phyloP scores from a whole-genome alignment of 768 basidiomycete species.

The Tylopilus balloui region DNA sequence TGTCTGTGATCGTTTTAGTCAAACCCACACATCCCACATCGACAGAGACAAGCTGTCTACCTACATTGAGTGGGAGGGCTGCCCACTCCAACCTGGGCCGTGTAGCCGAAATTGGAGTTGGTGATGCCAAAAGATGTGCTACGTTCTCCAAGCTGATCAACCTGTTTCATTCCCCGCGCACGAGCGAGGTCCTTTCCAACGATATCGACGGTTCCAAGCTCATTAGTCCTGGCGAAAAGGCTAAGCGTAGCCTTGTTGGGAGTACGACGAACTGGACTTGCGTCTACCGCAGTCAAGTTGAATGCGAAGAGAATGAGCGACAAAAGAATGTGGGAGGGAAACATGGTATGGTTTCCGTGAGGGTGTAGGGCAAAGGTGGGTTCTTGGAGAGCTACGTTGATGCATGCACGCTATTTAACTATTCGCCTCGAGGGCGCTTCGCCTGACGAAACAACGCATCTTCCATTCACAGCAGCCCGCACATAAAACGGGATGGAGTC shows the following conservation, averaged over 20 bases:
- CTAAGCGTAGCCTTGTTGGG: slow-evolving; percentile 7
- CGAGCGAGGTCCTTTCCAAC: slow-evolving; percentile 21
- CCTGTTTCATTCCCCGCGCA: slow-evolving; percentile 7
- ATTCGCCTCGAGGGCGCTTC: no score
- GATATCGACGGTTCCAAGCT: slow-evolving; percentile 4
- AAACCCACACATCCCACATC: no score
- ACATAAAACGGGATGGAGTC: no score
- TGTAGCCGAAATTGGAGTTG: slow-evolving; percentile 25
- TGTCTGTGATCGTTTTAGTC: slow-evolving; percentile 14
- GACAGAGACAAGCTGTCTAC: no score
- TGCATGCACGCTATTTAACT: no score
- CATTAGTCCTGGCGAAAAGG: slow-evolving; percentile 13
- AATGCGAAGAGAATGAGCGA: slow-evolving; percentile 12
- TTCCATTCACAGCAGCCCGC: no score
- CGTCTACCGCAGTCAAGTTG: slow-evolving; percentile 12
- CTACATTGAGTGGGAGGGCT: slow-evolving; percentile 11
- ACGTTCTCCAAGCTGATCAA: slow-evolving; percentile 7
- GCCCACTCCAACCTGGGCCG: slow-evolving; percentile 26
- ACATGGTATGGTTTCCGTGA: slow-evolving; percentile 14
- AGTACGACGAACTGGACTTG: slow-evolving; percentile 5
- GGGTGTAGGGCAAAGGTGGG: no score
- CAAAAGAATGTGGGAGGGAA: slow-evolving; percentile 7
- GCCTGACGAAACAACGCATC: no score
- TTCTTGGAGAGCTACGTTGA: no score
- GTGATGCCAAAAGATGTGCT: slow-evolving; percentile 2